Evolutionary conservation across 2,329 filamentous ascomycete genomes (phyloP).

Genomic region (Hysterium pulicare): DNA sequence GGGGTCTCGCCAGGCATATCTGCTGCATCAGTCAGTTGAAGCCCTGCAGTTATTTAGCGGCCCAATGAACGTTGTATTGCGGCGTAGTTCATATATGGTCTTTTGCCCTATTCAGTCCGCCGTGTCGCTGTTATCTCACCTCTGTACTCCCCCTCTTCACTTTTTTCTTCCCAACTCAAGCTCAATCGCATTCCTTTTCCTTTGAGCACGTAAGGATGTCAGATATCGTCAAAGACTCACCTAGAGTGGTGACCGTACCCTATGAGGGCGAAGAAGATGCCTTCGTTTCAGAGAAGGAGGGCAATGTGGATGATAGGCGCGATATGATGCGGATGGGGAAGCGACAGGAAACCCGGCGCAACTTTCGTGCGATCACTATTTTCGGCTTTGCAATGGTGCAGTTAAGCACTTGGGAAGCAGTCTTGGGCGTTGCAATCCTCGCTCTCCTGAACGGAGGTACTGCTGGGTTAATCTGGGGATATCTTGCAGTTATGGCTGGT

Average conservation of each 20-base stretch:
- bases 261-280: background rate
- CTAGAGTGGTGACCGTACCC: background rate
- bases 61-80: background rate
- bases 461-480: conserved; percentile 33
- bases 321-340: conserved; percentile 5
- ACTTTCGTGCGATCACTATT: background rate
- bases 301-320: background rate
- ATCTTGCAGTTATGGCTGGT: conserved; percentile 30
- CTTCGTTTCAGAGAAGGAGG: background rate
- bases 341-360: conserved; percentile 2
- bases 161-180: background rate
- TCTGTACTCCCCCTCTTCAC: background rate
- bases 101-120: background rate
- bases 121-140: background rate
- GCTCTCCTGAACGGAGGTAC: conserved; percentile 33
- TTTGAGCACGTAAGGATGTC: background rate
- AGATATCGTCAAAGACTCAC: background rate
- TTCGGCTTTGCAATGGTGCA: conserved; percentile 3
- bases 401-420: background rate
- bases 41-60: background rate
- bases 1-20: background rate
- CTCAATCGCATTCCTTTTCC: background rate
- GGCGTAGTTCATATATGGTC: background rate
- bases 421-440: conserved; percentile 2
- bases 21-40: background rate